phyloP scores from a whole-genome alignment of 495 filamentous ascomycete genomes.

The Tuber aestivum region DNA sequence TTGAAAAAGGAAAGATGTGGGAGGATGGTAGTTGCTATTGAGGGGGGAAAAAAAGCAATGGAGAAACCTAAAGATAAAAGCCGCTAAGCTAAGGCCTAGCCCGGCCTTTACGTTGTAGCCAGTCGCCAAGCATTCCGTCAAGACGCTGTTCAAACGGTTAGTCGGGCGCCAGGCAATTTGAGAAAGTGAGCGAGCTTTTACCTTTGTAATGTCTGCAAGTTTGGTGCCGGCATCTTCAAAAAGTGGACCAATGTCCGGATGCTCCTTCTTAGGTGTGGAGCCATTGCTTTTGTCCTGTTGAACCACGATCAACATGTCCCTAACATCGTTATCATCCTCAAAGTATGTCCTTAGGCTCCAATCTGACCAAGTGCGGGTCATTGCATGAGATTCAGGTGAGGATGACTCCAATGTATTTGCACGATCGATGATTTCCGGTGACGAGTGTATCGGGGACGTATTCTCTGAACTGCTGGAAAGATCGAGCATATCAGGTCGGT shows the following conservation, averaged over 20 bases:
- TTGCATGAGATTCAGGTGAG: conserved; percentile 31
- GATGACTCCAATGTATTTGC: conserved; percentile 44
- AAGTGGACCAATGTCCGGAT: conserved; percentile 72
- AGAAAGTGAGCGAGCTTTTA: conserved; percentile 44
- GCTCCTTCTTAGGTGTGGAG: conserved; percentile 58
- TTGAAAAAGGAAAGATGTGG: neutral
- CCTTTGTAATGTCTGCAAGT: conserved; percentile 72
- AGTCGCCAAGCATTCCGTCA: conserved; percentile 78
- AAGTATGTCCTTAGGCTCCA: conserved; percentile 77
- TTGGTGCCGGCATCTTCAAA: conserved; percentile 79
- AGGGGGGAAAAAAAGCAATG: neutral
- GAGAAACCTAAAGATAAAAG: neutral
- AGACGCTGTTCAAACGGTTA: conserved; percentile 52
- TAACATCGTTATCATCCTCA: conserved; percentile 84
- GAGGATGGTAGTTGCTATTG: neutral
- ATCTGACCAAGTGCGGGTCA: conserved; percentile 67
- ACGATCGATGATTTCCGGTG: conserved; percentile 57
- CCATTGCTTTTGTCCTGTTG: conserved; percentile 78
- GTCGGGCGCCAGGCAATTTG: conserved; percentile 16
- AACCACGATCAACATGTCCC: conserved; percentile 83
- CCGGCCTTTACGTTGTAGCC: conserved; percentile 62
- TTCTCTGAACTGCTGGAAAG: conserved; percentile 63
- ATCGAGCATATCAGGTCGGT: conserved; percentile 57
- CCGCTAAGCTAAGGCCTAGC: conserved; percentile 42
- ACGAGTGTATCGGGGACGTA: conserved; percentile 54